Evolutionary conservation across 2,329 filamentous ascomycete genomes (phyloP).

Genomic region (Colletotrichum costaricense): DNA sequence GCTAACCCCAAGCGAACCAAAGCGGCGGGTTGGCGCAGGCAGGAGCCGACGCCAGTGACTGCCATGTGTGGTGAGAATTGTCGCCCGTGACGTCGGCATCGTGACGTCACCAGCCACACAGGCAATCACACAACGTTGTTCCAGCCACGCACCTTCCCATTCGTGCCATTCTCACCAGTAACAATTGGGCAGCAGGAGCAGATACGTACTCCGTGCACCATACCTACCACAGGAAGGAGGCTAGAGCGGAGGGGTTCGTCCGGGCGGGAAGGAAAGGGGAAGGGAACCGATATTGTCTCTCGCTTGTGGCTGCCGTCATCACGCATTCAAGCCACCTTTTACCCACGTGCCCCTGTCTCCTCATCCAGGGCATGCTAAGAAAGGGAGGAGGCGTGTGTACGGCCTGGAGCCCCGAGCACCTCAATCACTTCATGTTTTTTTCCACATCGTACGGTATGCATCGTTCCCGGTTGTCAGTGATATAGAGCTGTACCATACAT

Average conservation of each 20-base stretch:
- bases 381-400: background rate
- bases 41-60: conserved; percentile 10
- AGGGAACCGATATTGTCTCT: background rate
- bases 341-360: background rate
- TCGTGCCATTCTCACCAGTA: background rate
- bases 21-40: background rate
- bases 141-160: conserved; percentile 22
- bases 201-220: background rate
- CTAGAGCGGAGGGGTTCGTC: conserved; percentile 18
- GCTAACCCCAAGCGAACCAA: background rate
- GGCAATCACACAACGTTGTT: background rate
- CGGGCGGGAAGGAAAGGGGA: background rate
- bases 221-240: background rate
- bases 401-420: background rate
- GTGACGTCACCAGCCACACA: conserved; percentile 37
- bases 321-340: background rate
- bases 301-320: background rate
- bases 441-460: background rate
- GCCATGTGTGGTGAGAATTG: background rate
- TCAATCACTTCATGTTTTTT: background rate
- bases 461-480: too few relatives aligned
- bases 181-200: background rate
- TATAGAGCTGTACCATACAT: too few relatives aligned
- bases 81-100: conserved; percentile 31
- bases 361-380: background rate